Evolutionary conservation across 2,329 filamentous ascomycete genomes (phyloP).

Genomic region (Fusarium chlamydosporum): DNA sequence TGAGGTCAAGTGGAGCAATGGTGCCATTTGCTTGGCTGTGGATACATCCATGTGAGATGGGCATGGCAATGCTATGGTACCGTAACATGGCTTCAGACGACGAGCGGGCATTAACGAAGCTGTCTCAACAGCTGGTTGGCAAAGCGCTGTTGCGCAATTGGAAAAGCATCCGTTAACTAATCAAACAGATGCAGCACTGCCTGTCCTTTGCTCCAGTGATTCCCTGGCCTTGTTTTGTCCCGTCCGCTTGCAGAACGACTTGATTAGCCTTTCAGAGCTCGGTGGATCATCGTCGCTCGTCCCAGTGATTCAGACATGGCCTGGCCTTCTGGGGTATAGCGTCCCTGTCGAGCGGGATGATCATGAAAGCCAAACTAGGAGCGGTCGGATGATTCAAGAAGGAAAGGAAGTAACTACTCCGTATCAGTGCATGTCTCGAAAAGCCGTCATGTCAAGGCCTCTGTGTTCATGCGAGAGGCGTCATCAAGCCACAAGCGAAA

Average conservation of each 20-base stretch:
- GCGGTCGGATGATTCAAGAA: slow-evolving; percentile 20
- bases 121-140: slow-evolving; percentile 37
- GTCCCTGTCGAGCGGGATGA: slow-evolving; percentile 32
- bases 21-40: slow-evolving; percentile 49
- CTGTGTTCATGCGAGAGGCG: background rate
- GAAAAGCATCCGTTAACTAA: slow-evolving; percentile 38
- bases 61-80: slow-evolving; percentile 15
- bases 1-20: slow-evolving; percentile 50
- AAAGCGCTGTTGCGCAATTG: slow-evolving; percentile 28
- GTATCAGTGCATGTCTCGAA: slow-evolving; percentile 5
- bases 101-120: slow-evolving; percentile 38
- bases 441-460: slow-evolving; percentile 3
- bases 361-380: slow-evolving; percentile 24
- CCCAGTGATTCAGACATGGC: slow-evolving; percentile 35
- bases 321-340: slow-evolving; percentile 45
- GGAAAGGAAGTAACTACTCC: background rate
- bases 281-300: slow-evolving; percentile 41
- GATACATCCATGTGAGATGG: slow-evolving; percentile 40
- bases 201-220: background rate
- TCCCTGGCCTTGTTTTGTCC: slow-evolving; percentile 1
- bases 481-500: background rate
- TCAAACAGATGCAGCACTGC: slow-evolving; percentile 12
- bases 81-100: slow-evolving; percentile 18
- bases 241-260: slow-evolving; percentile 45
- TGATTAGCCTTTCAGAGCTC: slow-evolving; percentile 41